Percentiles rank a stretch among this genome's conserved stretches.
Evolutionary conservation across 306 rosid species (phyloP).

Genomic region (Cucumis cinereus): DNA sequence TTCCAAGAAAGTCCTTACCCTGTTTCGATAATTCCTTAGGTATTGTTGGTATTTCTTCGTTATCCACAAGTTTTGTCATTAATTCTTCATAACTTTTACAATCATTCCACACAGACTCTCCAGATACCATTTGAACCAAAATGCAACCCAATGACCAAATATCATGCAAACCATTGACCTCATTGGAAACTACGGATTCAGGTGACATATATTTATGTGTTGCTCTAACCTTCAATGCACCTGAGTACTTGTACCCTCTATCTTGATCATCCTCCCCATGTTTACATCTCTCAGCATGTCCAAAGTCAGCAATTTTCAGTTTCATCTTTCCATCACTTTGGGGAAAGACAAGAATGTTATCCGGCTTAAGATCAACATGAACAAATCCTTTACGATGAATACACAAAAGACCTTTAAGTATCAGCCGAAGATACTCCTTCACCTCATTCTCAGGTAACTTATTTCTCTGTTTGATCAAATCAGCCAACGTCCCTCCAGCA

Average conservation of each 20-base stretch:
- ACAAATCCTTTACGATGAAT: not conserved
- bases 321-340: not conserved
- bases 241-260: accelerated
- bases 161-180: not conserved
- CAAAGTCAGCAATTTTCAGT: not conserved
- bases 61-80: not conserved
- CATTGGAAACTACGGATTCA: not conserved
- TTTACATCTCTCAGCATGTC: not conserved
- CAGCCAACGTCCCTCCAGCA: not conserved
- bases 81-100: not conserved
- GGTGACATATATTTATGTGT: not conserved
- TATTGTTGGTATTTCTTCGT: not conserved
- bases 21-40: not conserved
- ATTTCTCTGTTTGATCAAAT: not conserved
- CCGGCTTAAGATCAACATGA: not conserved
- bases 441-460: not conserved
- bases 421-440: not conserved
- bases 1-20: not conserved
- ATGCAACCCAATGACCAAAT: conserved; percentile 3
- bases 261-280: not conserved
- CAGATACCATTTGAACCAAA: not conserved
- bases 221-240: not conserved
- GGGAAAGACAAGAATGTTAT: not conserved
- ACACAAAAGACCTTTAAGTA: not conserved
- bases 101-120: not conserved